Percentiles rank a stretch among this genome's conserved stretches.
These are phyloP conservation scores for Aspergillus latus DNA, from an alignment of 2,329 filamentous ascomycete species.

Conservation along the genomic window DNA sequence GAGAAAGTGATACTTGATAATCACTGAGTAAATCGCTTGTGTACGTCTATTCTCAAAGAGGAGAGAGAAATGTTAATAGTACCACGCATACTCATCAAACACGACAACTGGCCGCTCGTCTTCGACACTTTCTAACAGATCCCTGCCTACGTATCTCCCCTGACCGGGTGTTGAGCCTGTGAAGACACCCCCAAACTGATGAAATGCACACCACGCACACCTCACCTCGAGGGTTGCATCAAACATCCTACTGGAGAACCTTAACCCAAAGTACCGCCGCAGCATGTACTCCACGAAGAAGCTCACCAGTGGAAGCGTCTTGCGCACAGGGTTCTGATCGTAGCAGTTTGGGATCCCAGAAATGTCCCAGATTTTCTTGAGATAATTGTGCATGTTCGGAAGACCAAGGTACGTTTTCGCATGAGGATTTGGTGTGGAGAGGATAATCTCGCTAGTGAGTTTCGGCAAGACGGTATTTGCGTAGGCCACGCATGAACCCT, in stretches of 20 bases:
- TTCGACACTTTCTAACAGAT: background rate
- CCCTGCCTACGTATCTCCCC: background rate
- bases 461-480: background rate
- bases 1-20: background rate
- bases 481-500: background rate
- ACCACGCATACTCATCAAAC: conserved; percentile 5
- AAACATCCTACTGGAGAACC: background rate
- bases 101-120: background rate
- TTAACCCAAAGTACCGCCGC: conserved; percentile 6
- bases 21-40: too few species aligned
- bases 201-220: background rate
- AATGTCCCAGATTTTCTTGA: background rate
- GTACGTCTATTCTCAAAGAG: too few species aligned
- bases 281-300: conserved; percentile 12
- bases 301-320: background rate
- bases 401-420: background rate
- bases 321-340: background rate
- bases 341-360: conserved; percentile 8
- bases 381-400: background rate
- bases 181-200: background rate
- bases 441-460: background rate
- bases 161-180: background rate
- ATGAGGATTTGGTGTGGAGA: background rate
- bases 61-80: background rate
- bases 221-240: background rate